Conservation (phyloP, 352 stramenopile species). For the Globisporangium acanthophoron region DNA sequence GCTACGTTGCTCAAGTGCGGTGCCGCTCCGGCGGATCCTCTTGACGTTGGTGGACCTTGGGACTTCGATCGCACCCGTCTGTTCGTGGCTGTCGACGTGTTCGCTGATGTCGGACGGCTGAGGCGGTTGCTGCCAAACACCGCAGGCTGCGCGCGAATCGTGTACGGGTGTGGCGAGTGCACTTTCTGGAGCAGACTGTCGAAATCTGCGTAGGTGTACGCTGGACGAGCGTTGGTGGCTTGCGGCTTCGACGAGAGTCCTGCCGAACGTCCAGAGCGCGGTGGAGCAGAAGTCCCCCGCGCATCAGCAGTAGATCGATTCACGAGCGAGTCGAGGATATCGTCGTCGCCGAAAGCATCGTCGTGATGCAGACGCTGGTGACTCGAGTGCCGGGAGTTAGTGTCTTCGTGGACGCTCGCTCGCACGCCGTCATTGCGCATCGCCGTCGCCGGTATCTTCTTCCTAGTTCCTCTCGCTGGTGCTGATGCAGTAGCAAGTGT, state of each 20-base stretch:
- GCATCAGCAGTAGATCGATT: background rate
- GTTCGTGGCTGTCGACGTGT: background rate
- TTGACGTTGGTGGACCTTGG: conserved; percentile 8
- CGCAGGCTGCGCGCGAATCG: conserved; percentile 14
- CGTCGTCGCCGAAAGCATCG: conserved; percentile 13
- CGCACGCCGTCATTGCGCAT: too few relatives aligned
- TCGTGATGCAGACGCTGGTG: background rate
- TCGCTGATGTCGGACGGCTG: background rate
- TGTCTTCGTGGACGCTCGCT: background rate
- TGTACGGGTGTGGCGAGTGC: conserved; percentile 23
- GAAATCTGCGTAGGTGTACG: conserved; percentile 28
- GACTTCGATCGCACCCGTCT: conserved; percentile 13
- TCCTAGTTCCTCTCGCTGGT: background rate
- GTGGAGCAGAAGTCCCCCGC: background rate
- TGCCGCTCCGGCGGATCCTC: background rate
- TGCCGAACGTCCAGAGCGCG: background rate
- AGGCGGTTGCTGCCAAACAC: background rate
- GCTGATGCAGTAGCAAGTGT: background rate
- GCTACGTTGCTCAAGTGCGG: background rate
- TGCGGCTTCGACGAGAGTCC: background rate
- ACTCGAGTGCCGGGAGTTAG: background rate
- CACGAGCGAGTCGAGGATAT: conserved; percentile 38
- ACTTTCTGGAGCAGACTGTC: conserved; percentile 31
- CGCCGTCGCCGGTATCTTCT: background rate
- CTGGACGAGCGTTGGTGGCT: background rate